A percentile compares a stretch with the other conserved stretches of the same genome.
Conservation (phyloP, 2,329 filamentous ascomycete species). For the Penicillium sp. region DNA sequence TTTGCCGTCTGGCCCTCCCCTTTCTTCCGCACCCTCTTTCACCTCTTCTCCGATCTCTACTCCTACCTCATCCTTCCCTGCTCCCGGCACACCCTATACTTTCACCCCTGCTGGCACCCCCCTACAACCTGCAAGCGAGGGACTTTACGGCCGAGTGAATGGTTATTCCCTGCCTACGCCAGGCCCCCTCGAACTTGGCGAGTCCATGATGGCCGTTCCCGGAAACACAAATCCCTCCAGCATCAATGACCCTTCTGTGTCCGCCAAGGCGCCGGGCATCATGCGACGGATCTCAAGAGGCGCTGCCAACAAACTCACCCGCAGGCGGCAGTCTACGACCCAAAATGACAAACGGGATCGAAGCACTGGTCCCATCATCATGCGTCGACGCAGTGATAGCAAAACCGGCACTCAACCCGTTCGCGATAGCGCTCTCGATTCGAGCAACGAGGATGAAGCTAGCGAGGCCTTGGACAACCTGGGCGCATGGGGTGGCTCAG, state of each 20-base stretch:
- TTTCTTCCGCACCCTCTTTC: conserved; percentile 30
- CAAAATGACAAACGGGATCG: conserved; percentile 76
- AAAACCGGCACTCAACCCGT: conserved; percentile 66
- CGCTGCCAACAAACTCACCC: conserved; percentile 66
- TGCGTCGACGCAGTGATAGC: conserved; percentile 85
- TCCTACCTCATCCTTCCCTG: conserved; percentile 29
- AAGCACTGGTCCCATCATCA: conserved; percentile 83
- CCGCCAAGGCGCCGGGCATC: conserved; percentile 60
- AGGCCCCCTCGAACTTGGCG: conserved; percentile 67
- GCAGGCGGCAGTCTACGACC: conserved; percentile 74
- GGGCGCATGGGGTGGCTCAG: conserved; percentile 43
- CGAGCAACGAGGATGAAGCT: conserved; percentile 37
- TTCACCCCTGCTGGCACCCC: conserved; percentile 39
- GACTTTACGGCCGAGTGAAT: conserved; percentile 30
- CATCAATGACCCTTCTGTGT: conserved; percentile 59
- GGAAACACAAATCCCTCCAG: conserved; percentile 46
- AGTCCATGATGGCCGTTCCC: conserved; percentile 59
- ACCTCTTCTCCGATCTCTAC: conserved; percentile 31
- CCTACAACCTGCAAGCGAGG: conserved; percentile 35
- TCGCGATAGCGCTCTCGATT: conserved; percentile 44
- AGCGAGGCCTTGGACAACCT: conserved; percentile 48
- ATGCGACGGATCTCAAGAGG: conserved; percentile 84
- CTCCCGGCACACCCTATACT: conserved; percentile 30
- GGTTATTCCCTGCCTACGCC: conserved; percentile 38
- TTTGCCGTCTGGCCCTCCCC: conserved; percentile 25